Evolutionary conservation across 805 yeast genomes (phyloP).

Genomic region (Wickerhamomyces sydowiorum): DNA sequence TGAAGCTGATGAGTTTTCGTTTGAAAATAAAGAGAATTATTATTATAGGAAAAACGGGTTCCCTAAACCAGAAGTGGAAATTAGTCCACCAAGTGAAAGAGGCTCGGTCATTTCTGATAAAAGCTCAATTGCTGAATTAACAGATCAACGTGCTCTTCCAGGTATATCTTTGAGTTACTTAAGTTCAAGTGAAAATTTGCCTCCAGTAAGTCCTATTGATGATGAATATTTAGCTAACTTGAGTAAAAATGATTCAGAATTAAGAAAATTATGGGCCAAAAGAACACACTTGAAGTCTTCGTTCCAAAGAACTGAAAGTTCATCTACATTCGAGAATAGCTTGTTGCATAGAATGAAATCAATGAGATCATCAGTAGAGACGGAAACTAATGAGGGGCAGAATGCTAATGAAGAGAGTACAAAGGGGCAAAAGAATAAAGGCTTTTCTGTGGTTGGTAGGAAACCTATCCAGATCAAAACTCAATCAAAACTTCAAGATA

Average conservation of each 20-base stretch:
- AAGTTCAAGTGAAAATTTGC: background rate
- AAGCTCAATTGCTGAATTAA: conserved; percentile 3
- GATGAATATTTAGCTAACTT: conserved; percentile 8
- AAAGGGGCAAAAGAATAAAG: background rate
- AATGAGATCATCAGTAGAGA: background rate
- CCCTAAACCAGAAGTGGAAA: background rate
- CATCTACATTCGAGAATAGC: background rate
- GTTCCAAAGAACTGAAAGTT: background rate
- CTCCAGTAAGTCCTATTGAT: conserved; percentile 7
- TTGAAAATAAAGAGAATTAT: background rate
- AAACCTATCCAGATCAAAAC: conserved; percentile 1
- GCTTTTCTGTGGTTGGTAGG: conserved; percentile 6
- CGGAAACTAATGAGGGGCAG: background rate
- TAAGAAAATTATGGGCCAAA: conserved; percentile 6
- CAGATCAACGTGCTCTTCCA: conserved; percentile 8
- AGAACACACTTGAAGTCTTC: background rate
- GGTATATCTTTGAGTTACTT: conserved; percentile 6
- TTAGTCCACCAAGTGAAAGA: background rate
- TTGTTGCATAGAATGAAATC: background rate
- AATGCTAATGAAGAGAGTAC: no score
- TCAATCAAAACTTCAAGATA: background rate
- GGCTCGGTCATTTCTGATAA: background rate
- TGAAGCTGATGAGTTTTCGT: background rate
- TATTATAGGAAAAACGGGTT: background rate
- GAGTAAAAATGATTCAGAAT: conserved; percentile 7